Evolutionary conservation across 495 filamentous ascomycete genomes (phyloP).

Genomic region (Lepraria neglecta): DNA sequence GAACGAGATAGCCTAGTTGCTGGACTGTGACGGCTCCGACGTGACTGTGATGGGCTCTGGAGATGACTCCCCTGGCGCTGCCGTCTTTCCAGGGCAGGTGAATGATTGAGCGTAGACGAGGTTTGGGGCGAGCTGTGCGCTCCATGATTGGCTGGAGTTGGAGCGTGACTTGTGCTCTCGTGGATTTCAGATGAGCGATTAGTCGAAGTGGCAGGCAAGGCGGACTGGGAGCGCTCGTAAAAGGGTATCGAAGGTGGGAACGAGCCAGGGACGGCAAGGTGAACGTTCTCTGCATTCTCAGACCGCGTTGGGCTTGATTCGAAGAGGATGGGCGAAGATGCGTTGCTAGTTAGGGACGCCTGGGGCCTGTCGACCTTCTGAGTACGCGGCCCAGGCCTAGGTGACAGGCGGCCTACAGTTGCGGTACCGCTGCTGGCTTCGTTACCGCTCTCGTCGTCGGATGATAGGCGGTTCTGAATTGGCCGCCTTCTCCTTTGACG

Average conservation of each 20-base stretch:
- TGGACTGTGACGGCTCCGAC: constrained; percentile 3
- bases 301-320: constrained; percentile 15
- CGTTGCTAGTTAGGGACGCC: not conserved
- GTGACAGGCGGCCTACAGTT: constrained; percentile 15
- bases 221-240: constrained; percentile 3
- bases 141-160: not conserved
- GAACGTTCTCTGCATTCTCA: not conserved
- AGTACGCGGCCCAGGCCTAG: not conserved
- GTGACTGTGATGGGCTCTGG: constrained; percentile 3
- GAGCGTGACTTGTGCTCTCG: not conserved
- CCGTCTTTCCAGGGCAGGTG: constrained; percentile 2
- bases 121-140: not conserved
- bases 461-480: constrained; percentile 4
- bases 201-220: not conserved
- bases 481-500: constrained; percentile 17
- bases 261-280: not conserved
- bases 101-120: not conserved
- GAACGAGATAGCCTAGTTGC: constrained; percentile 8
- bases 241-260: not conserved
- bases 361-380: not conserved
- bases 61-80: constrained; percentile 5
- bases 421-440: constrained; percentile 19
- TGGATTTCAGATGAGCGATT: not conserved
- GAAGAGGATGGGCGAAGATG: constrained; percentile 18
- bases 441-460: constrained; percentile 14